These are phyloP conservation scores for Rhodocollybia butyracea DNA, from an alignment of 768 basidiomycete species.

Conservation along the genomic window DNA sequence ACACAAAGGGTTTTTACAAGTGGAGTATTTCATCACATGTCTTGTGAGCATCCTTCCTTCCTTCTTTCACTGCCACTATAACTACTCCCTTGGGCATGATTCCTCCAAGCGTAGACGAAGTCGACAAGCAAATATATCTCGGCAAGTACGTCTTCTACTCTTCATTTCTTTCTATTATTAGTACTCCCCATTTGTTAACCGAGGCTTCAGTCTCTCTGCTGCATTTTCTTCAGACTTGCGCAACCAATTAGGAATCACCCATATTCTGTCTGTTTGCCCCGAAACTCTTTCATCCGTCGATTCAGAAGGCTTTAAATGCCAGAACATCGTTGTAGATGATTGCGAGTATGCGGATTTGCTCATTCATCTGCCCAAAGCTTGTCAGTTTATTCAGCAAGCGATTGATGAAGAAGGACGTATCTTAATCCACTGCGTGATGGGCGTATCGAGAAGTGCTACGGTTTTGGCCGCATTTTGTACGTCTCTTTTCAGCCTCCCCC, in stretches of 20 bases:
- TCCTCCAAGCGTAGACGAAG: conserved; percentile 26
- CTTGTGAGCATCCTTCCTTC: not conserved
- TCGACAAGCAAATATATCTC: conserved; percentile 36
- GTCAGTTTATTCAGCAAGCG: conserved; percentile 61
- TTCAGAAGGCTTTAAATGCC: conserved; percentile 35
- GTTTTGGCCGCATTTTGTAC: conserved; percentile 54
- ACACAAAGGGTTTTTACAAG: too few species aligned
- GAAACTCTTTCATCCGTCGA: conserved; percentile 50
- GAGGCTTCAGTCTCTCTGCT: conserved; percentile 30
- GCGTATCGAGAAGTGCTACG: conserved; percentile 66
- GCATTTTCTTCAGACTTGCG: conserved; percentile 29
- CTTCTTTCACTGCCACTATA: not conserved
- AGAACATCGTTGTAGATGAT: conserved; percentile 40
- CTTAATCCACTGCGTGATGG: conserved; percentile 74
- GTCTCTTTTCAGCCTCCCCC: conserved; percentile 17
- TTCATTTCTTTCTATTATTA: not conserved
- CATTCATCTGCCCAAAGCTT: conserved; percentile 57
- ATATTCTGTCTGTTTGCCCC: conserved; percentile 54
- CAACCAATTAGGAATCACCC: conserved; percentile 41
- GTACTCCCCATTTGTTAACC: not conserved
- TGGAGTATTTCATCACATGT: too few species aligned
- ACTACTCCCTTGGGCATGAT: not conserved
- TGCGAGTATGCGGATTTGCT: conserved; percentile 53
- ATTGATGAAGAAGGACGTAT: conserved; percentile 50
- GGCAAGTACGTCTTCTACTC: conserved; percentile 34